Evolutionary conservation across 2,329 filamentous ascomycete genomes (phyloP).

Genomic region (Beauveria pseudobassiana): DNA sequence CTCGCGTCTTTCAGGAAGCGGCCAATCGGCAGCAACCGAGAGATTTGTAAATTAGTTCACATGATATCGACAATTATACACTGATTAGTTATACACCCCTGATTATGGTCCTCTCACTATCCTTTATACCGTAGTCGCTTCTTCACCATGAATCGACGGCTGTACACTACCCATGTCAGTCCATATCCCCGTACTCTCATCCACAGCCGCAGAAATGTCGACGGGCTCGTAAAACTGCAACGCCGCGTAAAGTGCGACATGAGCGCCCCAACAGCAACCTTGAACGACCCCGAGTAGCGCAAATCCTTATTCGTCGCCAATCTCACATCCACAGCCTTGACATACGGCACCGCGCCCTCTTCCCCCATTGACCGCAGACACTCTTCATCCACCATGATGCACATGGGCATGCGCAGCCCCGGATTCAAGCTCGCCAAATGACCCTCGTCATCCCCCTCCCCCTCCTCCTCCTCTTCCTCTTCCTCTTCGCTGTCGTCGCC

Average conservation of each 20-base stretch:
- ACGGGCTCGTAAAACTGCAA: neutral
- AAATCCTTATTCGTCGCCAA: neutral
- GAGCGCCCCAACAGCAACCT: neutral
- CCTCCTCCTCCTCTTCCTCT: neutral
- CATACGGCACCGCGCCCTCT: neutral
- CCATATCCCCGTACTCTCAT: neutral
- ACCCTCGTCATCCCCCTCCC: neutral
- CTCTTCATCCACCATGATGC: slow-evolving; percentile 3
- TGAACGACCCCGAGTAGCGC: neutral
- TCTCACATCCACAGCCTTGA: neutral
- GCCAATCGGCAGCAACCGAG: no score
- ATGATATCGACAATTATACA: no score
- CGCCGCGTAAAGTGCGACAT: neutral
- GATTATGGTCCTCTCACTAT: no score
- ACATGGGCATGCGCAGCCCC: slow-evolving; percentile 2
- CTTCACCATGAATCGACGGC: neutral
- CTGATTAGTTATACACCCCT: no score
- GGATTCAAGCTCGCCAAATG: slow-evolving; percentile 1
- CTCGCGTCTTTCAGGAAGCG: no score
- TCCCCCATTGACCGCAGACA: neutral
- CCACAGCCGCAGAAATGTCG: neutral
- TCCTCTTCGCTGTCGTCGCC: neutral
- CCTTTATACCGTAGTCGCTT: neutral
- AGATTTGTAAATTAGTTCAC: no score
- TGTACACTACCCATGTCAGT: neutral